phyloP scores from a whole-genome alignment of 2,329 filamentous ascomycete species.

The Trichoderma koningiopsis region DNA sequence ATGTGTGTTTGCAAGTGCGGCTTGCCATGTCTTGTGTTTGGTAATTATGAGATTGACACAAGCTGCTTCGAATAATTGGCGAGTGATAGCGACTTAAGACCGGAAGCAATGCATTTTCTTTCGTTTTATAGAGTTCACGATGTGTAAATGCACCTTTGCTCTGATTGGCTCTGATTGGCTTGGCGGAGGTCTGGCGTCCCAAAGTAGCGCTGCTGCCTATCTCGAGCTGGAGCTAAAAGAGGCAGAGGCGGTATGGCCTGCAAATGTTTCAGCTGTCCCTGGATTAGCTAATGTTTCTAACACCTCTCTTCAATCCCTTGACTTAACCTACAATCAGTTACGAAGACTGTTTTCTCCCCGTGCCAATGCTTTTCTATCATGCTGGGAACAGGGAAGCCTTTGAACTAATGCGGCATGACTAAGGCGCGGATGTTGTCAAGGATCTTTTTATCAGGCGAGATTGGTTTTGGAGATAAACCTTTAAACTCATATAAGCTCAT shows the following conservation, averaged over 20 bases:
- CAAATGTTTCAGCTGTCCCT: neutral
- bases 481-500: neutral
- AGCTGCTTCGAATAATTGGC: neutral
- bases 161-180: neutral
- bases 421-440: too few relatives aligned
- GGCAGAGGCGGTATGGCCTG: neutral
- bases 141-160: neutral
- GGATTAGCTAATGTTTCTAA: neutral
- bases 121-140: neutral
- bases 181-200: neutral
- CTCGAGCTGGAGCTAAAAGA: neutral
- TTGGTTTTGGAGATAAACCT: neutral
- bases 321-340: neutral
- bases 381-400: neutral
- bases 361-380: neutral
- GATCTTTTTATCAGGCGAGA: neutral
- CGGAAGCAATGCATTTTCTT: neutral
- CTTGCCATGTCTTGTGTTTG: neutral
- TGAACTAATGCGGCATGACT: neutral
- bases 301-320: neutral
- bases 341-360: neutral
- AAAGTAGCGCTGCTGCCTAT: constrained; percentile 4
- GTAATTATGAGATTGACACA: neutral
- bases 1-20: constrained; percentile 2
- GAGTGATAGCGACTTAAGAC: neutral